Conservation (phyloP, 2,329 filamentous ascomycete species). For the Bipolaris oryzae region DNA sequence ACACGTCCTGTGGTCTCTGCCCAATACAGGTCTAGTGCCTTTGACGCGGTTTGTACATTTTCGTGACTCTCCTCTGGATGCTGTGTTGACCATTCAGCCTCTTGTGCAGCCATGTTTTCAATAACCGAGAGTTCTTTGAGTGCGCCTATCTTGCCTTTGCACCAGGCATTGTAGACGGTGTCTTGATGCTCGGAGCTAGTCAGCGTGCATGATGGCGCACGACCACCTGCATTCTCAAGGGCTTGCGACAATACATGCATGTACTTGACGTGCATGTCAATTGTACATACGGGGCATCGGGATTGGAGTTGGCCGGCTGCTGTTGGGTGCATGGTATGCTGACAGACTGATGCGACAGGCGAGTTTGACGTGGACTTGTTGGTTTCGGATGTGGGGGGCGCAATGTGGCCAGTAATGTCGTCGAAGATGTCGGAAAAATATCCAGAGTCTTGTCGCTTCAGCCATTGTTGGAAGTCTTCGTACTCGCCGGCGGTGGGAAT, state of each 20-base stretch:
- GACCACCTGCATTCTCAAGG: constrained; percentile 29
- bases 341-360: constrained; percentile 26
- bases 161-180: constrained; percentile 31
- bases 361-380: constrained; percentile 8
- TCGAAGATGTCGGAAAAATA: constrained; percentile 41
- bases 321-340: constrained; percentile 32
- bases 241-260: constrained; percentile 31
- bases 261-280: constrained; percentile 36
- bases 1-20: constrained; percentile 17
- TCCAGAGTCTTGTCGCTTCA: constrained; percentile 37
- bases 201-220: constrained; percentile 25
- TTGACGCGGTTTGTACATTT: constrained; percentile 30
- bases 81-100: constrained; percentile 25
- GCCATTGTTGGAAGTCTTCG: constrained; percentile 40
- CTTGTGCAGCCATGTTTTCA: constrained; percentile 28
- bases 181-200: constrained; percentile 32
- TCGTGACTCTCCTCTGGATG: constrained; percentile 14
- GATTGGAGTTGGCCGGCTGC: constrained; percentile 14
- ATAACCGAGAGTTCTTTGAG: constrained; percentile 28
- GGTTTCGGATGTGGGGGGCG: neutral
- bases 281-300: constrained; percentile 37
- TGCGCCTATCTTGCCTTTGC: constrained; percentile 30
- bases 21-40: constrained; percentile 38
- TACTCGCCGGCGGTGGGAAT: constrained; percentile 37
- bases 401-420: constrained; percentile 30